phyloP scores from a whole-genome alignment of 495 filamentous ascomycete species.

The Aspergillus sparsus region DNA sequence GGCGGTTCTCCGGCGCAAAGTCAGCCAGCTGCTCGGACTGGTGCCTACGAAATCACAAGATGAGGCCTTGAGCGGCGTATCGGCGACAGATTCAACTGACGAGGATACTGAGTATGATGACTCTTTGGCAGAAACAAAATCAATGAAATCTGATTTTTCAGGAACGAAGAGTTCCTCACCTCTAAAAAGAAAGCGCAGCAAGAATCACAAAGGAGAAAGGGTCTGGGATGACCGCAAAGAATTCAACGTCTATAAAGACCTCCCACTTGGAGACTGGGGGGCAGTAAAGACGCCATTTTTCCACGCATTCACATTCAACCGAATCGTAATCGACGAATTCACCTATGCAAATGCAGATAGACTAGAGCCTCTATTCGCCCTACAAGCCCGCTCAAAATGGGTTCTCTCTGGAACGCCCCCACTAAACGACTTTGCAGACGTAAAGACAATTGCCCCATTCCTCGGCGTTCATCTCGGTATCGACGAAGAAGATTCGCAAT shows the following conservation, averaged over 20 bases:
- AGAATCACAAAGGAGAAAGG: conserved; percentile 11
- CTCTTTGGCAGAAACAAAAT: neutral
- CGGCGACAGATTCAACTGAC: neutral
- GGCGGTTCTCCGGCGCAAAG: conserved; percentile 9
- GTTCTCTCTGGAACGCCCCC: conserved; percentile 68
- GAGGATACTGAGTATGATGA: conserved; percentile 4
- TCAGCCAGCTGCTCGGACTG: conserved; percentile 9
- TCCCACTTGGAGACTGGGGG: conserved; percentile 17
- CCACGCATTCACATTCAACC: conserved; percentile 62
- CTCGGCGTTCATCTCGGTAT: conserved; percentile 57
- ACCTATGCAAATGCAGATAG: conserved; percentile 52
- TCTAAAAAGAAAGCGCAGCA: conserved; percentile 5
- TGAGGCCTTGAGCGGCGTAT: neutral
- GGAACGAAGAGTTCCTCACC: neutral
- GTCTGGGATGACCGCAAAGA: conserved; percentile 27
- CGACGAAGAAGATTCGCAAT: conserved; percentile 45
- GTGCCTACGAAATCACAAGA: conserved; percentile 1
- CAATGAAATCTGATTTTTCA: neutral
- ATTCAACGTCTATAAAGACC: conserved; percentile 29
- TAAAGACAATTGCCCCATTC: conserved; percentile 58
- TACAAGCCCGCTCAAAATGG: conserved; percentile 60
- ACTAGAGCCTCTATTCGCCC: conserved; percentile 30
- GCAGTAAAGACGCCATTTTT: conserved; percentile 41
- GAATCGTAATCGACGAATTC: conserved; percentile 70
- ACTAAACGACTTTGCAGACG: conserved; percentile 56